Evolutionary conservation across 2,329 filamentous ascomycete species (phyloP).

Genomic region (Fusarium verrucosum): DNA sequence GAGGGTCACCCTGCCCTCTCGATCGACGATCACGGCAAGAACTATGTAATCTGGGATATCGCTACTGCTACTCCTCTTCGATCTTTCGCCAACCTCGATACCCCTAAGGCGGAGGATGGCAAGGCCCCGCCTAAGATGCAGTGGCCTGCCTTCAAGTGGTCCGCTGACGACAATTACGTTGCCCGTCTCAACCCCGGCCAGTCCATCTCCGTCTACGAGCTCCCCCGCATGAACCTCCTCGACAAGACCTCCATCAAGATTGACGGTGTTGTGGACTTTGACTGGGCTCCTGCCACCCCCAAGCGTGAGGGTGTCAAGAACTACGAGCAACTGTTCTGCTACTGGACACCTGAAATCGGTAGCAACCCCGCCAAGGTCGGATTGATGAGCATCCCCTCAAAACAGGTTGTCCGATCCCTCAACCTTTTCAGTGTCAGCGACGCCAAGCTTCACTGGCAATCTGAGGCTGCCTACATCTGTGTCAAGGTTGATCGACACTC

Average conservation of each 20-base stretch:
- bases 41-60: conserved; percentile 99
- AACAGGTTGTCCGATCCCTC: conserved; percentile 90
- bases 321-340: conserved; percentile 96
- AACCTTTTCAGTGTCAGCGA: conserved; percentile 99
- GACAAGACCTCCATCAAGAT: conserved; percentile 95
- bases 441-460: conserved; percentile 99
- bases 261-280: conserved; percentile 96
- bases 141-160: conserved; percentile 99
- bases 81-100: conserved; percentile 91
- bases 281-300: conserved; percentile 90
- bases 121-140: conserved; percentile 86
- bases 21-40: conserved; percentile 96
- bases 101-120: conserved; percentile 65
- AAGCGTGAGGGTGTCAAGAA: conserved; percentile 85
- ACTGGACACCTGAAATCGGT: conserved; percentile 98
- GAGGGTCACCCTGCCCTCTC: conserved; percentile 84
- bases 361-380: conserved; percentile 98
- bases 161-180: conserved; percentile 95
- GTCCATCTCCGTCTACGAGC: conserved; percentile 90
- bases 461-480: conserved; percentile 90
- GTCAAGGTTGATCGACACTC: conserved; percentile 99
- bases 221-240: conserved; percentile 87
- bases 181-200: conserved; percentile 88
- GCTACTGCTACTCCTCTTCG: conserved; percentile 88
- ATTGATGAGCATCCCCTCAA: conserved; percentile 94